Evolutionary conservation across 345 rosid species (phyloP).

Genomic region (Bruguiera sexangula): DNA sequence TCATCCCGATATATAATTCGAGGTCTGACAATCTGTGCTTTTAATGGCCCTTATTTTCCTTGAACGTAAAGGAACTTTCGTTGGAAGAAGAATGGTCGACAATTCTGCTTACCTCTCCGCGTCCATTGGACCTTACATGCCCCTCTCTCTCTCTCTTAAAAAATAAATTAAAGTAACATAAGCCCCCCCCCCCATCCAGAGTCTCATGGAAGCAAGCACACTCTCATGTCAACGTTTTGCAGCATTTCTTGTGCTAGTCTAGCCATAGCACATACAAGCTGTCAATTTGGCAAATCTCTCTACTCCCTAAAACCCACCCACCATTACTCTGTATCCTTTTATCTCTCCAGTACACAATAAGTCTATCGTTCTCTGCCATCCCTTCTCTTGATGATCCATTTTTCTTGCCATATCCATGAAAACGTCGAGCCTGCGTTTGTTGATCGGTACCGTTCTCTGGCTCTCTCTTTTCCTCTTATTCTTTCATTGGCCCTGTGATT

Average conservation of each 20-base stretch:
- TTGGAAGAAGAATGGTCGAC: slow-evolving; percentile 34
- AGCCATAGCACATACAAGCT: slow-evolving; percentile 20
- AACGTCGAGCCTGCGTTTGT: neutral
- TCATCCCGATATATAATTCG: slow-evolving; percentile 13
- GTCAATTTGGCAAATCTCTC: slow-evolving; percentile 13
- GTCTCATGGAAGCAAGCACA: slow-evolving; percentile 40
- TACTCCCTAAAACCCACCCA: neutral
- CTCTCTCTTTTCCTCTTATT: slow-evolving; percentile 30
- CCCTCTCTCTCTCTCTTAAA: neutral
- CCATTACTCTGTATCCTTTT: slow-evolving; percentile 8
- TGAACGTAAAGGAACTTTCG: slow-evolving; percentile 68
- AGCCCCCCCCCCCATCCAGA: neutral
- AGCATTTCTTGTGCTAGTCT: slow-evolving; percentile 19
- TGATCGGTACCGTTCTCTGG: slow-evolving; percentile 11
- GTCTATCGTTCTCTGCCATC: slow-evolving; percentile 27
- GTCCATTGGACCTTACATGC: slow-evolving; percentile 22
- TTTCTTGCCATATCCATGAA: neutral
- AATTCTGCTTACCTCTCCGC: slow-evolving; percentile 38
- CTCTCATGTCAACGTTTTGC: slow-evolving; percentile 19
- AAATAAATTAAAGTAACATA: neutral
- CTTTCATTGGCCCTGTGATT: slow-evolving; percentile 22
- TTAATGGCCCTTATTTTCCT: slow-evolving; percentile 45
- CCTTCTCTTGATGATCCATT: neutral
- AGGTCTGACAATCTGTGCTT: slow-evolving; percentile 49
- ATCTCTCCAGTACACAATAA: neutral